Evolutionary conservation across 163 green algal species (phyloP), one percentile per base, ranked within the genome.

Genomic region (Trebouxia gelatinosa): DNA sequence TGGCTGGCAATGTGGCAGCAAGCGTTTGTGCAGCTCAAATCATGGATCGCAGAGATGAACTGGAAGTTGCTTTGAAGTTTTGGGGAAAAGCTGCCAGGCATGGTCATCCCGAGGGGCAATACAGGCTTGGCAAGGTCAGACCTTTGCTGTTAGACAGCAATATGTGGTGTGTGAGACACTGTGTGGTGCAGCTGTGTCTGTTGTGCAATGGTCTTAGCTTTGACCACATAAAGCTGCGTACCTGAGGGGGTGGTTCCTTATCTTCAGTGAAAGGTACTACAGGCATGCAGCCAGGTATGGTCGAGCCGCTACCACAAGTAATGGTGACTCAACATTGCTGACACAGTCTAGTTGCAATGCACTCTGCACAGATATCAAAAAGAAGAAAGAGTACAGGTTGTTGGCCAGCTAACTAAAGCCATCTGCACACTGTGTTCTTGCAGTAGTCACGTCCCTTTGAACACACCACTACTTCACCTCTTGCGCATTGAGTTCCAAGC

Each of bases 41-140:
- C 48, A 54, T 81, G 29, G 82, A 86, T 57, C 59, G 35, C 21
- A 51, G 32, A 19, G 82, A 75, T 58, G 38, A 32, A 11, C 16
- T 26, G 17, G 50, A 32, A 32, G 70, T 74, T 54, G 82, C 61
- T 13, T 74, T 87, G 57, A 74, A 78, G 32, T 77, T 54, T n/a
- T 87, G 82, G 82, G 35, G 68, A 26, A 67, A 61, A 21, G 79
- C 79, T 7, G 82, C 79, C 54, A 85, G 83, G 75, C 59, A 37
- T 16, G 82, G 79, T 37, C 28, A 79, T 9, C 39, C 67, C 2
- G 82, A 85, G 59, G 82, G n/a, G 0, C 75, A 83, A 74, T 75
- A 85, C 61, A 29, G 79, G 54, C 58, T 77, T 6, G 82, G 82
- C 28, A 28, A 79, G 79, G 43, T 34, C 62, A 74, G 32, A 48